Base-by-base conservation (phyloP, 768 basidiomycete species). In the Lactarius akahatsu region DNA sequence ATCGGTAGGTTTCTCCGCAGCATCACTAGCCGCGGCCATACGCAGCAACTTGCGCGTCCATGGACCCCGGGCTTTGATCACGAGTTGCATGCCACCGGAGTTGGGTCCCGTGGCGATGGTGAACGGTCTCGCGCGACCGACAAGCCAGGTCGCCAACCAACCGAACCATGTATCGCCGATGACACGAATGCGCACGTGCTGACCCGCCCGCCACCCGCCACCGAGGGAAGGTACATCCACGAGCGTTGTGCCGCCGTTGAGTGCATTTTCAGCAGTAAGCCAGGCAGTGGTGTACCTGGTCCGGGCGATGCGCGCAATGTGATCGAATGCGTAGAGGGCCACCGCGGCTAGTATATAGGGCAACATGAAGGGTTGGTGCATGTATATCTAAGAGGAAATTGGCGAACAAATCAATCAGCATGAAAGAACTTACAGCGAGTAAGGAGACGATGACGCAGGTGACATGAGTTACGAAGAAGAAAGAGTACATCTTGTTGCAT, bases 171-270 rank as follows among this genome's bases (percentile, higher is more conserved):
- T 78, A 76, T 78, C 77, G 26, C 74, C 77, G 1, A 83, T 74
- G 0, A 83, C 76, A 45, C 83, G 76, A 36, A 88, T 66, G 52
- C 86, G 81, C 55, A 88, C 83, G 70, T 87, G 85, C 70, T 87
- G 86, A 2, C 87, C 85, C 0, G 83, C 78, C 38, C 84, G 77
- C 86, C 86, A 87, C n/a, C 86, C 86, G 0, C 77, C 75, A 57
- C 77, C 79, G 57, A 86, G 54, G 9, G 72, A 62, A 0, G 81
- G 81, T 8, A 85, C 73, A 50, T 81, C 78, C 36, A 87, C 72
- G 52, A 81, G 77, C 5, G 83, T 85, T 45, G 80, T 76, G 15
- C 76, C 75, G 16, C 69, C 64, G 38, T 64, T 63, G 23, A 84
- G 79, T 13, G 80, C 80, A 4, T 79, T 77, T 13, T 86, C 74